Evolutionary conservation across 495 filamentous ascomycete genomes (phyloP).

Genomic region (Talaromyces liani): DNA sequence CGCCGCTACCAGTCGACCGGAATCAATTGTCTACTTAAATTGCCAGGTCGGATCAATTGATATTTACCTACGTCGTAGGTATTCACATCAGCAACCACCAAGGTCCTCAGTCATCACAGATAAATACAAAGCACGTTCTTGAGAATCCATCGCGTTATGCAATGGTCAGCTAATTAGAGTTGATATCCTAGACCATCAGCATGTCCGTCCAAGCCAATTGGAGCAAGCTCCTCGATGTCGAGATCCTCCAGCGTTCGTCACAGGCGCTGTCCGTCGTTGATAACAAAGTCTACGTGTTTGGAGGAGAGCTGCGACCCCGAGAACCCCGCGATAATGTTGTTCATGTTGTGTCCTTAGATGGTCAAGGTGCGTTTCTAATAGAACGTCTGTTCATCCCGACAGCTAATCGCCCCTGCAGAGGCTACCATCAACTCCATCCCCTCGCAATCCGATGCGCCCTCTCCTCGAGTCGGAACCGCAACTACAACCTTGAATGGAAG

Average conservation of each 20-base stretch:
- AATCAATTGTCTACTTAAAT: neutral
- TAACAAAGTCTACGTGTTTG: slow-evolving; percentile 50
- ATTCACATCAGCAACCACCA: neutral
- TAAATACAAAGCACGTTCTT: neutral
- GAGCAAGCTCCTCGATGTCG: slow-evolving; percentile 16
- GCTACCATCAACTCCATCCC: slow-evolving; percentile 5
- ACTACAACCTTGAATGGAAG: slow-evolving; percentile 31
- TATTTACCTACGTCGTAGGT: neutral
- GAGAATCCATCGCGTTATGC: neutral
- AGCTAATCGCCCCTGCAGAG: neutral
- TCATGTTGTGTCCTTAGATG: slow-evolving; percentile 50
- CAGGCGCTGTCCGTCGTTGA: slow-evolving; percentile 62
- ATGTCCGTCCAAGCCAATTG: slow-evolving; percentile 13
- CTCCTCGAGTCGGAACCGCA: slow-evolving; percentile 44
- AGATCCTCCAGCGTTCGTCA: slow-evolving; percentile 56
- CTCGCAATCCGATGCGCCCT: slow-evolving; percentile 19
- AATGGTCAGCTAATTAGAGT: neutral
- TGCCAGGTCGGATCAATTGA: neutral
- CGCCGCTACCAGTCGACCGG: neutral
- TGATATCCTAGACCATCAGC: neutral
- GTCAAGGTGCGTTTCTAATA: neutral
- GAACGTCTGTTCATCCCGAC: neutral
- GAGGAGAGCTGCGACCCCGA: slow-evolving; percentile 33
- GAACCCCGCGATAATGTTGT: slow-evolving; percentile 60
- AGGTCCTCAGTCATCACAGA: neutral